Evolutionary conservation across 805 yeast genomes (phyloP), one percentile per base, ranked within the genome.

Genomic region (Ogataea ganodermae): DNA sequence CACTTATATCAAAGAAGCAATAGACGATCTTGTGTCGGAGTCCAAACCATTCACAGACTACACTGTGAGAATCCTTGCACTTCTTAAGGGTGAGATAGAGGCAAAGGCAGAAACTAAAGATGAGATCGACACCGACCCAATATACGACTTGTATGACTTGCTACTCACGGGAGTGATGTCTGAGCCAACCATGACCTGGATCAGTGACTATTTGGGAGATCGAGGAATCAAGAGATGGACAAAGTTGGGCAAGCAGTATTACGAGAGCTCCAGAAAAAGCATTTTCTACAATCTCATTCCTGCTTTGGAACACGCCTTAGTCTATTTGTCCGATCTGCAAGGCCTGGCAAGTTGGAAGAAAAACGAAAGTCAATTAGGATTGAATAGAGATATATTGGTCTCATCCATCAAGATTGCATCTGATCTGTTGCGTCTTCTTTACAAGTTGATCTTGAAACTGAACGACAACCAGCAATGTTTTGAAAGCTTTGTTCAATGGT

Each of bases 131-230:
- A 21, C 48, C 51, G 62, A 68, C 54, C 58, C 76, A 9, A 58
- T 68, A 2, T 69, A 72, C 42, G 73, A 71, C 49, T 59, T 81
- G 6, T 73, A 73, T 46, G 78, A 77, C 42, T 55, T 79, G 18
- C 61, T 81, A 2, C 57, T 81, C 3, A 79, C 86, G 0, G 85
- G 86, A 1, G 67, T 78, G 43, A 69, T 83, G 48, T 73, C 80
- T 1, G 71, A 68, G 12, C 63, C 71, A 0, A 66, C 80, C 1
- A 74, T 73, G 49, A 81, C 79, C 46, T 86, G 83, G 81, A 67
- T 86, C 58, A 73, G 78, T 18, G 83, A 83, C 54, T 79, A 81
- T 40, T 67, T 86, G 27, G 90, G 88, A 0, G 89, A 84, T 51
- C 69, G 86, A 51, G 87, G 87, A 23, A 61, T 79, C 16, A 79